phyloP scores from a whole-genome alignment of 257 asterid genomes.

The Forsythia viridissima region DNA sequence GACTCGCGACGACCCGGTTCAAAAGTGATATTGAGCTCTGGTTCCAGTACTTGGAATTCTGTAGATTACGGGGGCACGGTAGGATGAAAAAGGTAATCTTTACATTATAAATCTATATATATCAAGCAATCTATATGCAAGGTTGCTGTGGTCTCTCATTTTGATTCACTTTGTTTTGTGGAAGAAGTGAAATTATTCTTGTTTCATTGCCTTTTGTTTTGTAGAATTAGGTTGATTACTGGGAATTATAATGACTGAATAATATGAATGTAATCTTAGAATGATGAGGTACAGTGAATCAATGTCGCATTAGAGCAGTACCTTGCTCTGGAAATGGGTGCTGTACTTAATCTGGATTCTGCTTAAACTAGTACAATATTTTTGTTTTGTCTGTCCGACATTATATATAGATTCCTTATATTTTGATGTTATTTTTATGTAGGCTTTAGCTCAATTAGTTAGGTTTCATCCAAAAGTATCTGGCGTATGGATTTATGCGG shows the following conservation, averaged over 20 bases:
- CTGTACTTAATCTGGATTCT: neutral
- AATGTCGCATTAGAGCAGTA: neutral
- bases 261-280: neutral
- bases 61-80: slow-evolving; percentile 67
- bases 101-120: neutral
- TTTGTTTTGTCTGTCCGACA: neutral
- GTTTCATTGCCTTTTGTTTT: neutral
- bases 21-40: slow-evolving; percentile 89
- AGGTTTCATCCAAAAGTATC: slow-evolving; percentile 94
- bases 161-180: neutral
- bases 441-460: slow-evolving; percentile 84
- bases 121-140: neutral
- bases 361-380: neutral
- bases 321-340: neutral
- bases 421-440: slow-evolving; percentile 16
- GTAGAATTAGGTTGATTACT: neutral
- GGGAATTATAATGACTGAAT: neutral
- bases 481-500: slow-evolving; percentile 93
- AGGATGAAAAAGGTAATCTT: slow-evolving; percentile 76
- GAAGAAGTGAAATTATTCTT: neutral
- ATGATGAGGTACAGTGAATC: neutral
- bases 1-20: slow-evolving; percentile 78
- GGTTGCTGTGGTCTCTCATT: neutral
- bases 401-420: slow-evolving; percentile 7
- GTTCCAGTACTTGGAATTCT: slow-evolving; percentile 94